Percentiles rank a stretch among this genome's conserved stretches.
phyloP scores from a whole-genome alignment of 2,329 filamentous ascomycete genomes.

The Chrysoporthe austroafricana region DNA sequence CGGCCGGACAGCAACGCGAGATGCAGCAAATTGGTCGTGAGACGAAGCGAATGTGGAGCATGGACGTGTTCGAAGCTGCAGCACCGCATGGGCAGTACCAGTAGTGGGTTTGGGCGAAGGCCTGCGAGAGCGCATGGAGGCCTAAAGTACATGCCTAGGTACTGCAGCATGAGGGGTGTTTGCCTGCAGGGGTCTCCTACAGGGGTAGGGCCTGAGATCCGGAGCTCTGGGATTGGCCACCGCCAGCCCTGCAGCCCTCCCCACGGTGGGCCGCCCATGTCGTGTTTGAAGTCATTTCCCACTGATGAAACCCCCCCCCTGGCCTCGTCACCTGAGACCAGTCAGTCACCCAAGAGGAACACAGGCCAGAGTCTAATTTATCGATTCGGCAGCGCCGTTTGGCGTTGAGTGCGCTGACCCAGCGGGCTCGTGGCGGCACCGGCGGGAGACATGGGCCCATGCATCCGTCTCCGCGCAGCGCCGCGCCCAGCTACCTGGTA shows the following conservation, averaged over 20 bases:
- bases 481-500: neutral
- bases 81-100: neutral
- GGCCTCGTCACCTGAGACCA: conserved; percentile 7
- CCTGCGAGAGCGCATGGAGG: neutral
- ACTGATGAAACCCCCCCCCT: conserved; percentile 5
- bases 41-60: conserved; percentile 26
- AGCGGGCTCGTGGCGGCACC: neutral
- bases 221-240: conserved; percentile 8
- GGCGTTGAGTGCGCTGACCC: neutral
- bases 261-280: conserved; percentile 6
- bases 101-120: neutral
- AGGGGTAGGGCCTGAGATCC: conserved; percentile 7
- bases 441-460: conserved; percentile 6
- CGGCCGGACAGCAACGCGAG: neutral
- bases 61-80: conserved; percentile 20
- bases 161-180: neutral
- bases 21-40: conserved; percentile 25
- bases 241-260: neutral
- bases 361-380: neutral
- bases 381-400: neutral
- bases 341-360: neutral
- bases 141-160: neutral
- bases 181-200: conserved; percentile 3
- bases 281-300: conserved; percentile 12
- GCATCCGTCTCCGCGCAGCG: neutral